Evolutionary conservation across 2,329 filamentous ascomycete species (phyloP).

Genomic region (Fusarium chuoi): DNA sequence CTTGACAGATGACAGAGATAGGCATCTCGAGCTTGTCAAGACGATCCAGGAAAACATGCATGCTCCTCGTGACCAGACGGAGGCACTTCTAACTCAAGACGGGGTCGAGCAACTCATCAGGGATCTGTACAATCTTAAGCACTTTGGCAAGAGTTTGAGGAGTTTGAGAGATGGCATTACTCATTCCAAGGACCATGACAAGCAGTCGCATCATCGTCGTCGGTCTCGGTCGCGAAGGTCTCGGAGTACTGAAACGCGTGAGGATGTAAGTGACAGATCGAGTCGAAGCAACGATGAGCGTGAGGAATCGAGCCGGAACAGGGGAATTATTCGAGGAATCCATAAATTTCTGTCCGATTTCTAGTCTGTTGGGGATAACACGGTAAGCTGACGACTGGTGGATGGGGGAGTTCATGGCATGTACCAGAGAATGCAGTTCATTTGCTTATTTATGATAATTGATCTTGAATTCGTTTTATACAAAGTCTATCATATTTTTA

Average conservation of each 20-base stretch:
- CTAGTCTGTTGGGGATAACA: background rate
- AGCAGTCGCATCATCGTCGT: background rate
- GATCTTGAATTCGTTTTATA: background rate
- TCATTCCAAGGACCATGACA: background rate
- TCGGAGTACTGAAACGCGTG: background rate
- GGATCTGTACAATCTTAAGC: constrained; percentile 17
- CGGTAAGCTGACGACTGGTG: background rate
- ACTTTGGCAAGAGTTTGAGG: constrained; percentile 19
- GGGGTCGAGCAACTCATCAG: background rate
- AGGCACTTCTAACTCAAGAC: constrained; percentile 3
- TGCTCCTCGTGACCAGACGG: background rate
- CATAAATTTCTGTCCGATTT: background rate
- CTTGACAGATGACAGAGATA: constrained; percentile 6
- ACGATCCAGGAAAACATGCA: constrained; percentile 18
- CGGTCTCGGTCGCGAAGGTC: background rate
- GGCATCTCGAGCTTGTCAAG: constrained; percentile 21
- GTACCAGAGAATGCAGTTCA: background rate
- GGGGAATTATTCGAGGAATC: background rate
- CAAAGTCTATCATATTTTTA: background rate
- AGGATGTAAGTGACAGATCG: background rate
- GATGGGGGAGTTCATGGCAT: background rate
- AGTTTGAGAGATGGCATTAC: constrained; percentile 4
- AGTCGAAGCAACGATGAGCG: background rate
- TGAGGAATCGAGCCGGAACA: background rate
- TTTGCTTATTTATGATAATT: background rate